Base-by-base conservation (phyloP, 352 stramenopile genomes). In the Peronospora belbahrii region DNA sequence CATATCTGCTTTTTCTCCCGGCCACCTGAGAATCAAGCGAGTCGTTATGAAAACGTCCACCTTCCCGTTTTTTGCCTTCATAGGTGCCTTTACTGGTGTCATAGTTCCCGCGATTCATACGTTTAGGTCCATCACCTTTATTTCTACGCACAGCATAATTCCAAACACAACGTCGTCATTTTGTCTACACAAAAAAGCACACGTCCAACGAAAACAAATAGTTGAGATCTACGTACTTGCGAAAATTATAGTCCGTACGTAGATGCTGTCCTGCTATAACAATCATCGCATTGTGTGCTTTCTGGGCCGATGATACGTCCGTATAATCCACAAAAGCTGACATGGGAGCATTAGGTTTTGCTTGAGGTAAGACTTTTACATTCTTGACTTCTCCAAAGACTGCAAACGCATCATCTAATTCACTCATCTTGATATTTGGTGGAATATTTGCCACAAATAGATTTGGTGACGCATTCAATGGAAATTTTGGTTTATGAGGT, bases 391-490 rank as follows among this genome's bases (percentile, higher is more conserved):
- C 59, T 36, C 73, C 73, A 48, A 74, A 85, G 40, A 70, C 40
- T 6, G 60, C 68, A 50, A 85, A 85, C 33, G 67, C 75, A 20
- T 66, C 54, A 19, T 81, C 67, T 31, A 85, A 31, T 13, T 80
- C 58, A 42, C 68, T 68, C 62, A 85, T 74, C 48, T 71, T 79
- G 42, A 82, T 65, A 22, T 85, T 66, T 5, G 73, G 59, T 9
- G 68, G 68, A 38, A 85, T 85, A 47, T 85, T 85, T 37, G 55
- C 73, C 32, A 85, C 68, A 38, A 83, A 85, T 23, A 85, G 42
- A 22, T 74, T 85, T 36, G 51, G 43, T 33, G 68, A 77, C 22
- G 59, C 56, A 17, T 49, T 47, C 10, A 52, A 39, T 13, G 45
- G 35, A 25, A 61, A 50, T 15, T 40, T 23, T 11, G 54, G 38